Evolutionary conservation across 2,329 filamentous ascomycete species (phyloP).

Genomic region (Pseudogymnoascus sp.): DNA sequence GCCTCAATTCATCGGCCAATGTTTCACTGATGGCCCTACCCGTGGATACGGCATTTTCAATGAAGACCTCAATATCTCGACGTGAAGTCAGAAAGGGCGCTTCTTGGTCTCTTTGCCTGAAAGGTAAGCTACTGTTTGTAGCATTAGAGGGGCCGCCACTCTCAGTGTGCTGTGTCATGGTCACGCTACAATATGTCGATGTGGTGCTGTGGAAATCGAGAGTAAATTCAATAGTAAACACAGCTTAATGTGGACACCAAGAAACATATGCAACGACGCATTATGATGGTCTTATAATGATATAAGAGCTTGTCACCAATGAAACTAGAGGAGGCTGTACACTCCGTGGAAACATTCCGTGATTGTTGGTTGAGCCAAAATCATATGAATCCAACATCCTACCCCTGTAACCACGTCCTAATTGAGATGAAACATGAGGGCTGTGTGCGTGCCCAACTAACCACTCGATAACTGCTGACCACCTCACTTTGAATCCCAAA

Average conservation of each 20-base stretch:
- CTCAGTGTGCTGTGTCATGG: slow-evolving; percentile 1
- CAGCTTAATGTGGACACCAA: background rate
- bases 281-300: background rate
- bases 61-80: background rate
- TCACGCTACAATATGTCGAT: background rate
- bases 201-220: background rate
- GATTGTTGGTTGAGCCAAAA: slow-evolving; percentile 11
- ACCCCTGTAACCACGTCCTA: background rate
- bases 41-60: slow-evolving; percentile 9
- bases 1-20: slow-evolving; percentile 9
- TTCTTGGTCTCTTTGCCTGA: slow-evolving; percentile 1
- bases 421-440: background rate
- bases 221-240: background rate
- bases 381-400: slow-evolving; percentile 10
- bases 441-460: background rate
- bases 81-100: background rate
- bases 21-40: slow-evolving; percentile 11
- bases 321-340: slow-evolving; percentile 3
- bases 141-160: background rate
- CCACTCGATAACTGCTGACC: background rate
- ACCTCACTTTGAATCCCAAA: background rate
- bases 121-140: background rate
- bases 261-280: background rate
- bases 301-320: background rate
- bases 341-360: background rate